phyloP scores from a whole-genome alignment of 495 filamentous ascomycete species.

The Chaetomidium leptoderma region DNA sequence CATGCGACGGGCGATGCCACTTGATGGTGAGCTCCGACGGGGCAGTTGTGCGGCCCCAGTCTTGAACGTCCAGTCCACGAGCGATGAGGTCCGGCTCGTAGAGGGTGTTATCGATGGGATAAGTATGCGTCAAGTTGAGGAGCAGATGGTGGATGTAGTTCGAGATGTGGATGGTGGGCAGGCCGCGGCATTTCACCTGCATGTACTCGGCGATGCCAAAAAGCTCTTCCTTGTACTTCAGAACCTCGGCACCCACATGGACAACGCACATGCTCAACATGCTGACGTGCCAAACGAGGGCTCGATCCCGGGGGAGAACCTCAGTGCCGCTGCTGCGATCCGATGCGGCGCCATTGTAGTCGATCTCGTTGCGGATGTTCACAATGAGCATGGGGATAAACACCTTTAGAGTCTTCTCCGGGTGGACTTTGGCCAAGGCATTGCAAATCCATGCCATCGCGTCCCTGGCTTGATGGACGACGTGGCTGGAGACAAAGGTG shows the following conservation, averaged over 20 bases:
- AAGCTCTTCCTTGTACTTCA: constrained; percentile 81
- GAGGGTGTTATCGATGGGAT: constrained; percentile 80
- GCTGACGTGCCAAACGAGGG: constrained; percentile 93
- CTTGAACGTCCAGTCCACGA: constrained; percentile 53
- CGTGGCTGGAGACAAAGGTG: constrained; percentile 88
- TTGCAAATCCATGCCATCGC: constrained; percentile 99
- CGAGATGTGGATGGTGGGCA: constrained; percentile 90
- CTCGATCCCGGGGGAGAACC: constrained; percentile 86
- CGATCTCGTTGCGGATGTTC: constrained; percentile 93
- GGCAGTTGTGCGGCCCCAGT: constrained; percentile 73
- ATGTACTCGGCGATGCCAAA: constrained; percentile 91
- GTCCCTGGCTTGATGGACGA: constrained; percentile 94
- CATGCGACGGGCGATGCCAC: constrained; percentile 80
- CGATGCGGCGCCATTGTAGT: constrained; percentile 94
- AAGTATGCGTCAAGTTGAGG: constrained; percentile 92
- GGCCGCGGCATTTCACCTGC: constrained; percentile 89
- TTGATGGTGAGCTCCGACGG: constrained; percentile 73
- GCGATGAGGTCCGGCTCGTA: constrained; percentile 64
- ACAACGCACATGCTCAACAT: constrained; percentile 98
- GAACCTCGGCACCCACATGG: constrained; percentile 83
- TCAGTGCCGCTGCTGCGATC: constrained; percentile 90
- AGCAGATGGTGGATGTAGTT: constrained; percentile 98
- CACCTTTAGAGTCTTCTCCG: constrained; percentile 82
- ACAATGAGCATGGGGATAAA: constrained; percentile 84
- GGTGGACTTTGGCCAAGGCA: constrained; percentile 87